Evolutionary conservation across 2,329 filamentous ascomycete species (phyloP).

Genomic region (Apiospora marii): DNA sequence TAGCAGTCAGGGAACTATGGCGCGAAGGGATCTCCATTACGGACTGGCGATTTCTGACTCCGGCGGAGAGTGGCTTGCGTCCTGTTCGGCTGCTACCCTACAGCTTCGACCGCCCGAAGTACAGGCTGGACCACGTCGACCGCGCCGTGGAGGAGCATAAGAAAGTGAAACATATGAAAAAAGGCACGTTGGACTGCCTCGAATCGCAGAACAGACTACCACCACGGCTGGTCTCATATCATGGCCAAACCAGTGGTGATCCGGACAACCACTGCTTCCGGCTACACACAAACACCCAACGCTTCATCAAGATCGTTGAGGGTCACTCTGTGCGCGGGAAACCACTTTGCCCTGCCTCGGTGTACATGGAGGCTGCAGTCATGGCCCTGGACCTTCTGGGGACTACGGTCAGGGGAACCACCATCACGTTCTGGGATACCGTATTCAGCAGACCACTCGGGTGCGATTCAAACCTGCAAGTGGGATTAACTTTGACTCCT

Average conservation of each 20-base stretch:
- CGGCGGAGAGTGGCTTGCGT: neutral
- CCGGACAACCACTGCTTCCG: neutral
- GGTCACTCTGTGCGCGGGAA: neutral
- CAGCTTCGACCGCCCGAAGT: conserved; percentile 1
- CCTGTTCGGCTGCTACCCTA: neutral
- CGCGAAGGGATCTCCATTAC: neutral
- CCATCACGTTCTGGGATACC: neutral
- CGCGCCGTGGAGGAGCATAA: neutral
- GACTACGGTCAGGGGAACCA: neutral
- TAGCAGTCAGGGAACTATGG: neutral
- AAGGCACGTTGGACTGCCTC: neutral
- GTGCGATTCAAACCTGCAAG: neutral
- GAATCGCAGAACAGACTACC: neutral
- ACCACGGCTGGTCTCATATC: neutral
- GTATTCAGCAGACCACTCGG: neutral
- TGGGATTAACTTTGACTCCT: neutral
- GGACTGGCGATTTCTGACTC: neutral
- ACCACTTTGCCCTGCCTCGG: neutral
- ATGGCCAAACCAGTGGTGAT: neutral
- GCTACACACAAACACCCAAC: neutral
- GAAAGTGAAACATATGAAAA: neutral
- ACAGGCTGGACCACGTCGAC: conserved; percentile 1
- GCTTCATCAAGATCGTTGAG: neutral
- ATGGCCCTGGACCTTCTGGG: neutral
- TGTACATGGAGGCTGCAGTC: conserved; percentile 10